Evolutionary conservation across 1,284 basidiomycete species (phyloP), one percentile per base, ranked within the genome.

Genomic region (Sporisorium reilianum): DNA sequence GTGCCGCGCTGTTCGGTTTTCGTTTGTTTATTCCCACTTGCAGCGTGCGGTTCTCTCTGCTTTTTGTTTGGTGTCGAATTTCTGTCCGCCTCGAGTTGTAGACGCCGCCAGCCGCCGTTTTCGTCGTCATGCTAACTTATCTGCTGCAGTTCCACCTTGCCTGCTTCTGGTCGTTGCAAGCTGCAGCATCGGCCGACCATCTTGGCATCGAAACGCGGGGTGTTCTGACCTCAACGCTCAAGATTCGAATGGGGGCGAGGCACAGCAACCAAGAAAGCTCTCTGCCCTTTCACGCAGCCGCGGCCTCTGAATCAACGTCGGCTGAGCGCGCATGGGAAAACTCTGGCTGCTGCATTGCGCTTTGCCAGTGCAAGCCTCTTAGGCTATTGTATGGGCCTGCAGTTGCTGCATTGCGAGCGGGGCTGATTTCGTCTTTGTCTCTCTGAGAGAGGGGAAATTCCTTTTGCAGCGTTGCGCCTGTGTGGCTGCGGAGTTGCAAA

Each of bases 211-310:
- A 38, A 38, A n/a, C n/a, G 36, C 18, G 36, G 36, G 36, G 36
- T 38, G 36, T 25, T 26, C 25, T 28, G 44, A 46, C 14, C 46
- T 22, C n/a, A 25, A n/a, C 32, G n/a, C 12, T 5, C 36, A 38
- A 9, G 28, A 5, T 18, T 38, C 16, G 28, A 30, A 30, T 30
- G 28, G 6, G 10, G 28, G n/a, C n/a, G n/a, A n/a, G 28, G 28
- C 10, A 10, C 28, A 5, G 28, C 12, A 10, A 38, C n/a, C 18
- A 6, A 41, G 14, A 8, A 20, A 7, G 38, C 9, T 41, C n/a
- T 41, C 8, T 41, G 38, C n/a, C 44, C 28, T 48, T 48, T 48
- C 46, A 48, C 46, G 45, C 45, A 28, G 16, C 8, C 7, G 45
- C 26, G 16, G 45, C 26, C 6, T 30, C 46, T 48, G 26, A 20